phyloP scores from a whole-genome alignment of 2,329 filamentous ascomycete genomes.

The Sphaerulina populicola region DNA sequence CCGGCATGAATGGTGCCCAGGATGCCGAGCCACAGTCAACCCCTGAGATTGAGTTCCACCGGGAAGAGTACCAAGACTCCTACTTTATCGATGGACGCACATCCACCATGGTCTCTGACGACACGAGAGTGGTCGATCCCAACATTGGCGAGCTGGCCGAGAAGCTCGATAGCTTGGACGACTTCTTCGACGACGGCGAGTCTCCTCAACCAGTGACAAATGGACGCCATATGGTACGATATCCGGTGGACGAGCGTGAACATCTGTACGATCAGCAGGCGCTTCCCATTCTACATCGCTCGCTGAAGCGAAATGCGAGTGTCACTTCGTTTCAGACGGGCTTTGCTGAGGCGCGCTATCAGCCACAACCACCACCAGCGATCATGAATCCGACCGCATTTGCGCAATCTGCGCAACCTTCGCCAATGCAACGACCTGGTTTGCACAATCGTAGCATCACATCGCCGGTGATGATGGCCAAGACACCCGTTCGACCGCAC shows the following conservation, averaged over 20 bases:
- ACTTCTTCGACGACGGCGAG: conserved; percentile 44
- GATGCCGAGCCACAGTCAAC: conserved; percentile 54
- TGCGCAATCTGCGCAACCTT: conserved; percentile 27
- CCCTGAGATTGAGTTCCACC: conserved; percentile 84
- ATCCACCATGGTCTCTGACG: conserved; percentile 89
- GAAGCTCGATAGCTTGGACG: conserved; percentile 48
- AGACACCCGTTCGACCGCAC: conserved; percentile 44
- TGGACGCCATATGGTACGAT: conserved; percentile 13
- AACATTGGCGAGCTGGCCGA: conserved; percentile 74
- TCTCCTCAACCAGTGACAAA: conserved; percentile 12
- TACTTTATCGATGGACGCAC: conserved; percentile 65
- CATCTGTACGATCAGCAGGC: conserved; percentile 90
- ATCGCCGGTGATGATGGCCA: conserved; percentile 55
- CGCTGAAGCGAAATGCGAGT: conserved; percentile 61
- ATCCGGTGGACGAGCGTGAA: conserved; percentile 50
- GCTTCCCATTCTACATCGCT: conserved; percentile 79
- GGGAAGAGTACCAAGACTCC: conserved; percentile 71
- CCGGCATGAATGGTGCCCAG: conserved; percentile 35
- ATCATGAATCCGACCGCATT: conserved; percentile 53
- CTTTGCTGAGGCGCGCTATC: conserved; percentile 63
- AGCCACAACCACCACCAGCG: conserved; percentile 36
- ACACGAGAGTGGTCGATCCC: conserved; percentile 55
- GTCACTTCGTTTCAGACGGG: conserved; percentile 77
- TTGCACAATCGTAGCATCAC: conserved; percentile 78
- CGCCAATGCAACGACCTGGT: conserved; percentile 47